A percentile compares a stretch with the other conserved stretches of the same genome.
Conservation (phyloP, 768 basidiomycete species). For the Lactarius psammicola region DNA sequence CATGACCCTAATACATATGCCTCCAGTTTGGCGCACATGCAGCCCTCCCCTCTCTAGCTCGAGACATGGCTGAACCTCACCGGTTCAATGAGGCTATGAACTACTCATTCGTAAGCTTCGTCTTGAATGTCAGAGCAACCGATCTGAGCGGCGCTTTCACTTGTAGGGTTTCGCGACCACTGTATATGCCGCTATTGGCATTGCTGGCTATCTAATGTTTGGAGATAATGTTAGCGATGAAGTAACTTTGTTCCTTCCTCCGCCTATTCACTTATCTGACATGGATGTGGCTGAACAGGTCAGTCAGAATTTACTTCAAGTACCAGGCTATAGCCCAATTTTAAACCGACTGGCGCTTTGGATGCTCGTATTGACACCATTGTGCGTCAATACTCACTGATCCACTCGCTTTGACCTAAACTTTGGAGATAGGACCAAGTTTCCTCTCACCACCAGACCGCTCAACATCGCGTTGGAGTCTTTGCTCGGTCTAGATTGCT, state of each 20-base stretch:
- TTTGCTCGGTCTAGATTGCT: conserved; percentile 61
- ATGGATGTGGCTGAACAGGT: conserved; percentile 47
- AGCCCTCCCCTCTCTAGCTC: conserved; percentile 84
- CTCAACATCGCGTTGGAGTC: conserved; percentile 82
- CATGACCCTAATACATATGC: not conserved
- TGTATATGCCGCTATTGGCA: conserved; percentile 56
- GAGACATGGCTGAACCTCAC: conserved; percentile 84
- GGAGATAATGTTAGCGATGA: conserved; percentile 77
- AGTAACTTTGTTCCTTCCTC: conserved; percentile 43
- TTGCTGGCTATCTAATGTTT: conserved; percentile 90
- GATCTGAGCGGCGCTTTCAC: not conserved
- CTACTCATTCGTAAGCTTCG: conserved; percentile 67
- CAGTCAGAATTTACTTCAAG: conserved; percentile 75
- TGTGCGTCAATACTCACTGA: conserved; percentile 46
- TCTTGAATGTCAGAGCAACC: conserved; percentile 26
- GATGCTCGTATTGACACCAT: conserved; percentile 78
- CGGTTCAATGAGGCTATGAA: conserved; percentile 82
- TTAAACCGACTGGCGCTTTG: conserved; percentile 78
- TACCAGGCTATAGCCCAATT: conserved; percentile 64
- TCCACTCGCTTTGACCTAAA: conserved; percentile 27
- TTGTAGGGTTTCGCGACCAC: conserved; percentile 23
- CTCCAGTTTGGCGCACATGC: conserved; percentile 85
- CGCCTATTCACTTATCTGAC: conserved; percentile 16
- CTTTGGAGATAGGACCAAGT: conserved; percentile 64
- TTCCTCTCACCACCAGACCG: conserved; percentile 78